A percentile compares a stretch with the other conserved stretches of the same genome.
Conservation (phyloP, 805 yeast genomes). For the Yueomyces sp. region DNA sequence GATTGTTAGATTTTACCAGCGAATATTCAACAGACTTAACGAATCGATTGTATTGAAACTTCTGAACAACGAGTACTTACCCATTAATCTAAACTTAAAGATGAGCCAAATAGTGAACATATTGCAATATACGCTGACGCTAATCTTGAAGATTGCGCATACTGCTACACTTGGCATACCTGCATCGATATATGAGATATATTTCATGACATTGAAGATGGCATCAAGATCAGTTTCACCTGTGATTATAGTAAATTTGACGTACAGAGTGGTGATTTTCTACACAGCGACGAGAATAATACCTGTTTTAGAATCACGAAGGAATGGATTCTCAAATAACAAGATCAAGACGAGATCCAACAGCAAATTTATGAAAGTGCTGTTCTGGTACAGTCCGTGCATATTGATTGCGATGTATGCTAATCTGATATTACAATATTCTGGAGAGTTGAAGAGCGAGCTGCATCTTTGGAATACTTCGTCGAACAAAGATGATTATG, state of each 20-base stretch:
- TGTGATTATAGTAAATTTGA: slow-evolving; percentile 65
- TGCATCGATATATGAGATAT: slow-evolving; percentile 19
- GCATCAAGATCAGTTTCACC: slow-evolving; percentile 57
- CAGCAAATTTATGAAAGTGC: slow-evolving; percentile 31
- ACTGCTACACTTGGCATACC: slow-evolving; percentile 20
- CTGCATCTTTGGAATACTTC: slow-evolving; percentile 35
- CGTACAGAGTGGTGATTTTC: slow-evolving; percentile 75
- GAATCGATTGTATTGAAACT: neutral
- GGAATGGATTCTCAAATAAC: slow-evolving; percentile 2
- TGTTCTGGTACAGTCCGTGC: slow-evolving; percentile 86
- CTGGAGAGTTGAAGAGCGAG: slow-evolving; percentile 56
- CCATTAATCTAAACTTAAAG: slow-evolving; percentile 1
- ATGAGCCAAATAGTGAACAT: neutral
- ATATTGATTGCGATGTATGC: slow-evolving; percentile 90
- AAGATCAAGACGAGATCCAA: neutral
- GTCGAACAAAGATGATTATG: slow-evolving; percentile 5
- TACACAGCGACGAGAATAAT: slow-evolving; percentile 87
- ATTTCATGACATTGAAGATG: slow-evolving; percentile 26
- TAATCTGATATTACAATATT: slow-evolving; percentile 80
- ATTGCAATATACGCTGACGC: slow-evolving; percentile 10
- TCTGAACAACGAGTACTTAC: neutral
- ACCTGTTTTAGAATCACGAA: slow-evolving; percentile 45
- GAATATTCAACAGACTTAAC: slow-evolving; percentile 15
- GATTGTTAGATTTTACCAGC: slow-evolving; percentile 17
- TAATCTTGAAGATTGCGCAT: slow-evolving; percentile 17